Evolutionary conservation across 352 stramenopile species (phyloP).

Genomic region (Blastocystis sp.): DNA sequence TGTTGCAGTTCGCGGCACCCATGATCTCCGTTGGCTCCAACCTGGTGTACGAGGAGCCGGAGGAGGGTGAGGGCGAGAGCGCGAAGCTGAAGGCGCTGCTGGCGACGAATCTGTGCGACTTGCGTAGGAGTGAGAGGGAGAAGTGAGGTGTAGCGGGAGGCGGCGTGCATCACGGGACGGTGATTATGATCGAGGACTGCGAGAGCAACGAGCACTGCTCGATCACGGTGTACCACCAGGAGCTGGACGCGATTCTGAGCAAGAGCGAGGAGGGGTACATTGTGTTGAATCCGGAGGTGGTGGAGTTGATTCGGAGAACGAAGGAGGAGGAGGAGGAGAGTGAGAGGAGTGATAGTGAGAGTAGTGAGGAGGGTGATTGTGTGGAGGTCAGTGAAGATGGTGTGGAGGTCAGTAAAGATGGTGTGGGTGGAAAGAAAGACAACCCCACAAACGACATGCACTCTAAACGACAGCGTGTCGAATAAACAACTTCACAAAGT

Average conservation of each 20-base stretch:
- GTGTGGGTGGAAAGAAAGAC: too few relatives aligned
- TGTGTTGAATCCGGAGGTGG: conserved; percentile 58
- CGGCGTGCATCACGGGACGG: conserved; percentile 30
- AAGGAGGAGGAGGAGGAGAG: conserved; percentile 33
- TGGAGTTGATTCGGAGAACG: conserved; percentile 30
- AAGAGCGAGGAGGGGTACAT: conserved; percentile 61
- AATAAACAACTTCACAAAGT: neutral
- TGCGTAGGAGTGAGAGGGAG: conserved; percentile 7
- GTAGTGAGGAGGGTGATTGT: conserved; percentile 25
- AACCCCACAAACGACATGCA: neutral
- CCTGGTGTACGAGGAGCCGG: conserved; percentile 43
- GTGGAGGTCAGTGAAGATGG: too few relatives aligned
- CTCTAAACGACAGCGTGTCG: neutral
- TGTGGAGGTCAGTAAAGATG: too few relatives aligned
- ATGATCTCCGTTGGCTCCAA: conserved; percentile 66
- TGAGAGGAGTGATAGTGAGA: conserved; percentile 10
- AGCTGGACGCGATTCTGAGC: neutral
- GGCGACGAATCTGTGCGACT: neutral
- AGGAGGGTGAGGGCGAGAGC: neutral
- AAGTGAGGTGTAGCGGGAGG: conserved; percentile 43
- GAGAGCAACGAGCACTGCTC: conserved; percentile 54
- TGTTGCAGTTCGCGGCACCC: conserved; percentile 36
- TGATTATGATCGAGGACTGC: conserved; percentile 31
- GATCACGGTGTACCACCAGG: conserved; percentile 59
- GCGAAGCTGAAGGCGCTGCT: neutral